Evolutionary conservation across 331 rosid genomes (phyloP).

Genomic region (Cydonia oblonga): DNA sequence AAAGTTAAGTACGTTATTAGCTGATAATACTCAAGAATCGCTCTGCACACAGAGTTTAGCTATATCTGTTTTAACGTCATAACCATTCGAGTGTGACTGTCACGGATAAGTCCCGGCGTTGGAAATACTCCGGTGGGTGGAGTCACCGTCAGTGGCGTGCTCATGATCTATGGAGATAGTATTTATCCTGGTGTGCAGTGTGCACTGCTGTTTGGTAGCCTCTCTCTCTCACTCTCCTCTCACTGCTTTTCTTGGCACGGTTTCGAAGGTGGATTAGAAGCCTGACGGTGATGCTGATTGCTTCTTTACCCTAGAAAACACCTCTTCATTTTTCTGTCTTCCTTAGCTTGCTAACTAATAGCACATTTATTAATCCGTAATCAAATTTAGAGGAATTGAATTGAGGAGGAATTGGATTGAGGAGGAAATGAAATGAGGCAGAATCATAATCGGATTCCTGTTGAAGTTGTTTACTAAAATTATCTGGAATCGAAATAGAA

Average conservation of each 20-base stretch:
- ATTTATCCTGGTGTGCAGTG: background rate
- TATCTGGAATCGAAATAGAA: too few species aligned
- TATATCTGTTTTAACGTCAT: background rate
- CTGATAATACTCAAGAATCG: background rate
- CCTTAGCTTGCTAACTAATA: too few species aligned
- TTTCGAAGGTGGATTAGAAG: constrained; percentile 34
- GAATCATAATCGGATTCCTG: too few species aligned
- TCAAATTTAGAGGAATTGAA: too few species aligned
- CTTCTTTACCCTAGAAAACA: background rate
- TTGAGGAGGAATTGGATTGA: too few species aligned
- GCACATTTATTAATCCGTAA: too few species aligned
- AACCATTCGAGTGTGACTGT: background rate
- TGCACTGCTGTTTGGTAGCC: background rate
- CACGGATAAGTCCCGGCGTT: background rate
- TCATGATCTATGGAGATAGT: background rate
- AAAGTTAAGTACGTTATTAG: too few species aligned
- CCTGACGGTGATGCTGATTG: constrained; percentile 28
- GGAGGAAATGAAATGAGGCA: too few species aligned
- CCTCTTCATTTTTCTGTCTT: background rate
- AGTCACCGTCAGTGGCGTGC: background rate
- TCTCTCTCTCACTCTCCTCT: background rate
- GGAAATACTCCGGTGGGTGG: background rate
- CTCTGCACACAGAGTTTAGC: background rate
- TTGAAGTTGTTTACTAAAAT: too few species aligned
- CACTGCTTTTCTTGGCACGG: constrained; percentile 14